A percentile compares a stretch with the other conserved stretches of the same genome.
phyloP scores from a whole-genome alignment of 148 eudicot genomes.

The Rhododendron griersonianum region DNA sequence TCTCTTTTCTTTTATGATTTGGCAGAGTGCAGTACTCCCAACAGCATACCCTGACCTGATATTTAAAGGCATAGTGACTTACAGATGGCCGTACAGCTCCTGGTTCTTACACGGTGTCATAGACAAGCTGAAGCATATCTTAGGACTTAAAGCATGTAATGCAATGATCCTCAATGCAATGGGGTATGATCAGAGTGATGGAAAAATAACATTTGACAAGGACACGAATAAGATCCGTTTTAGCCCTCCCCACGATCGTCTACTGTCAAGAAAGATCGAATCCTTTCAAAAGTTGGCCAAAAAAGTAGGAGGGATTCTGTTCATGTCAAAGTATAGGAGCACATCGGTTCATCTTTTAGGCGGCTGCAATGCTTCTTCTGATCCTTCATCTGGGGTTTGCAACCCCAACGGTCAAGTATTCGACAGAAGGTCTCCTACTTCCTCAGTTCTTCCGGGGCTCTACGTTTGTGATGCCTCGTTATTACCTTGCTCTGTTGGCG shows the following conservation, averaged over 20 bases:
- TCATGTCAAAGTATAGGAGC: slow-evolving; percentile 28
- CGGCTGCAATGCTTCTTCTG: slow-evolving; percentile 34
- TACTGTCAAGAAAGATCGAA: slow-evolving; percentile 25
- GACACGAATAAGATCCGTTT: slow-evolving; percentile 13
- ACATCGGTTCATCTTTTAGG: slow-evolving; percentile 40
- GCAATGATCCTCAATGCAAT: slow-evolving; percentile 34
- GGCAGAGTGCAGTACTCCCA: slow-evolving; percentile 38
- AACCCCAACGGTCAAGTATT: slow-evolving; percentile 34
- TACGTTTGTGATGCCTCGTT: slow-evolving; percentile 39
- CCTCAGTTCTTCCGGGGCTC: slow-evolving; percentile 23
- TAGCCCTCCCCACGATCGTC: slow-evolving; percentile 26
- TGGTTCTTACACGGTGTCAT: slow-evolving; percentile 21
- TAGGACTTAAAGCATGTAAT: slow-evolving; percentile 14
- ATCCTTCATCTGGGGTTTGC: slow-evolving; percentile 29
- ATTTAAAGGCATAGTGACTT: slow-evolving; percentile 30
- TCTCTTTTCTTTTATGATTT: not conserved
- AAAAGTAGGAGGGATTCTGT: slow-evolving; percentile 32
- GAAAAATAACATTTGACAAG: slow-evolving; percentile 27
- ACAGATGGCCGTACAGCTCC: slow-evolving; percentile 22
- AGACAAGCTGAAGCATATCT: slow-evolving; percentile 17
- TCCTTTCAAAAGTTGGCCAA: slow-evolving; percentile 27
- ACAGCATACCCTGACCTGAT: slow-evolving; percentile 23
- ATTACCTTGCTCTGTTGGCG: slow-evolving; percentile 32
- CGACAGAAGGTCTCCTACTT: not conserved
- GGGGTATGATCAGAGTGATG: slow-evolving; percentile 31